A percentile compares a stretch with the other conserved stretches of the same genome.
Conservation (phyloP, 176 grass and related monocot genomes). For the Paspalum notatum region DNA sequence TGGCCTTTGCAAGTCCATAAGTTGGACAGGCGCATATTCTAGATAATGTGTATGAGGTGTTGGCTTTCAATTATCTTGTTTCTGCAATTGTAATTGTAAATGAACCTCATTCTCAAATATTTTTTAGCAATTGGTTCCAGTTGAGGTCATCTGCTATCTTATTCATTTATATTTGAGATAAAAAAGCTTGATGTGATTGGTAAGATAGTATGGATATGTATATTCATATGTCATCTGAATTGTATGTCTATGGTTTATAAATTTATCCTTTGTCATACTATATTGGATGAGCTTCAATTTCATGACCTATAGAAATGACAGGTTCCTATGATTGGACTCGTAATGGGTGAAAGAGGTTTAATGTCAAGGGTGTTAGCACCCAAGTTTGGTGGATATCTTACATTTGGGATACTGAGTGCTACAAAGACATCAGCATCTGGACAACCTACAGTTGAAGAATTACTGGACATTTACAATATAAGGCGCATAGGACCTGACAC, state of each 20-base stretch:
- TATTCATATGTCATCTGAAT: slow-evolving; percentile 3
- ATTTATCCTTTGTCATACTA: slow-evolving; percentile 17
- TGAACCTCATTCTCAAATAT: not conserved
- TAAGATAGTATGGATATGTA: no score
- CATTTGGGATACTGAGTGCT: slow-evolving; percentile 75
- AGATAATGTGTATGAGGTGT: not conserved
- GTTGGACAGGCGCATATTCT: not conserved
- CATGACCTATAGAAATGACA: slow-evolving; percentile 63
- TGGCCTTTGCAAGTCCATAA: not conserved
- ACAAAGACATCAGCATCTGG: slow-evolving; percentile 74
- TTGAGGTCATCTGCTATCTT: no score
- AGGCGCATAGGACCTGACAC: slow-evolving; percentile 73
- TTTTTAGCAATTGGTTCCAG: not conserved
- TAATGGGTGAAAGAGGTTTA: slow-evolving; percentile 87
- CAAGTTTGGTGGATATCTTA: slow-evolving; percentile 93
- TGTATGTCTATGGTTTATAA: slow-evolving; percentile 30
- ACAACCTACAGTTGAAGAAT: slow-evolving; percentile 80
- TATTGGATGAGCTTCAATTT: slow-evolving; percentile 37
- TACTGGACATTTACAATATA: slow-evolving; percentile 80
- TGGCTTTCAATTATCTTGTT: slow-evolving; percentile 8
- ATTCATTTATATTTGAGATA: no score
- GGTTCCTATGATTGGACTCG: slow-evolving; percentile 93
- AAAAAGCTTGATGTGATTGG: no score
- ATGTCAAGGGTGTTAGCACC: slow-evolving; percentile 82
- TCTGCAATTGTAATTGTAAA: not conserved